Evolutionary conservation across 768 basidiomycete species (phyloP).

Genomic region (Phanerodontia chrysosporium): DNA sequence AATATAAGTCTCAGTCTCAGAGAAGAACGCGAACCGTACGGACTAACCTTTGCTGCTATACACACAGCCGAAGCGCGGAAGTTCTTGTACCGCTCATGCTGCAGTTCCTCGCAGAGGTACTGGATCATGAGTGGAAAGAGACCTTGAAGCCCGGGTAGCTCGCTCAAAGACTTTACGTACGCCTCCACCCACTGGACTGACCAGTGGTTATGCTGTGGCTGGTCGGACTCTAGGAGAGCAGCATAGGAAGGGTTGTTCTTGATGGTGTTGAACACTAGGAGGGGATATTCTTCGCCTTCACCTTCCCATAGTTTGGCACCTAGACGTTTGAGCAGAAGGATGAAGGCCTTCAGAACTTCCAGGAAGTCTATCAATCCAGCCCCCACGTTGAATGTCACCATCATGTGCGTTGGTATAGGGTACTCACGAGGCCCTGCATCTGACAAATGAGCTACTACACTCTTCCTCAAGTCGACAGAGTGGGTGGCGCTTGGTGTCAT

Average conservation of each 20-base stretch:
- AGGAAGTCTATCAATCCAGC: too few relatives aligned
- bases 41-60: conserved; percentile 60
- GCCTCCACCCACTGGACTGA: conserved; percentile 21
- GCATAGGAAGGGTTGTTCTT: conserved; percentile 68
- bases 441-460: conserved; percentile 59
- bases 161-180: conserved; percentile 19
- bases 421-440: conserved; percentile 58
- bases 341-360: conserved; percentile 54
- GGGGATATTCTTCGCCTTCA: conserved; percentile 69
- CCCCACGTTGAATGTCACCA: too few relatives aligned
- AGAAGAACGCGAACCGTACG: not conserved
- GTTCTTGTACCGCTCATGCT: conserved; percentile 66
- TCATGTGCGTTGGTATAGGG: conserved; percentile 10
- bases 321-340: conserved; percentile 56
- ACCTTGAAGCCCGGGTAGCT: conserved; percentile 30
- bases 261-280: conserved; percentile 76
- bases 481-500: conserved; percentile 31
- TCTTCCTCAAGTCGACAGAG: conserved; percentile 42
- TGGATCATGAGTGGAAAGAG: conserved; percentile 69
- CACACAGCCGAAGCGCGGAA: conserved; percentile 58
- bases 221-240: conserved; percentile 37
- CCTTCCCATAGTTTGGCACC: conserved; percentile 60
- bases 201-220: conserved; percentile 28
- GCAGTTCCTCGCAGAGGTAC: conserved; percentile 76
- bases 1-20: not conserved